Base-by-base conservation (phyloP, 2,329 filamentous ascomycete species). In the Nakataea oryzae region DNA sequence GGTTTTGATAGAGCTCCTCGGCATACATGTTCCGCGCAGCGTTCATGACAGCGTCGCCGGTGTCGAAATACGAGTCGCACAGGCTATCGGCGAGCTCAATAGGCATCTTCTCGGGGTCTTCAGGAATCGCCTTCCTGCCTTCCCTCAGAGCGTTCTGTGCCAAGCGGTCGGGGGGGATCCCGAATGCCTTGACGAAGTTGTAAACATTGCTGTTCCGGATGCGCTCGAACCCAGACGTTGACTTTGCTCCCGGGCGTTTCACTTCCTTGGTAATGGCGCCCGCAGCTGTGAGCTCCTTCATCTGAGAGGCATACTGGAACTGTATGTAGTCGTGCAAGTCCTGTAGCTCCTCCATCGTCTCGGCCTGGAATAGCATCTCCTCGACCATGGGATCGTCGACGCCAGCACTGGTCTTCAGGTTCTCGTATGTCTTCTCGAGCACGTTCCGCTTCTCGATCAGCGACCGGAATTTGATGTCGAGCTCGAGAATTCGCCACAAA, bases 321-420 rank as follows among this genome's bases (percentile, higher is more conserved):
- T 97, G 92, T 61, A 97, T 79, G 69, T 97, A 97, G 70, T 99
- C 95, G 71, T 97, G 93, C 27, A 99, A 77, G 73, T 99, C 95
- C 72, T 99, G 95, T 24, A 99, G 81, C 72, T 99, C 95, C 72
- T 99, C 95, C 81, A 97, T 93, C 0, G 89, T 93, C 5, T 85
- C 85, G 3, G 93, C 92, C 63, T 86, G 81, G 0, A 83, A 81
- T n/a, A 95, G 83, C 81, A 97, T 87, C 67, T 93, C 87, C 57
- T 93, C 89, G 54, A 97, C 86, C 62, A 91, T 86, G 1, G 79
- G 71, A 70, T 97, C 95, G 28, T 86, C 76, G 26, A 93, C 79
- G 3, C 82, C 81, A 24, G 84, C 76, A 7, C 76, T 75, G 1
- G 77, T 76, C 69, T 86, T 88, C 26, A 96, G 77, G 64, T 87